These are phyloP conservation scores for Mycena galericulata DNA, from an alignment of 768 basidiomycete species.

Conservation along the genomic window DNA sequence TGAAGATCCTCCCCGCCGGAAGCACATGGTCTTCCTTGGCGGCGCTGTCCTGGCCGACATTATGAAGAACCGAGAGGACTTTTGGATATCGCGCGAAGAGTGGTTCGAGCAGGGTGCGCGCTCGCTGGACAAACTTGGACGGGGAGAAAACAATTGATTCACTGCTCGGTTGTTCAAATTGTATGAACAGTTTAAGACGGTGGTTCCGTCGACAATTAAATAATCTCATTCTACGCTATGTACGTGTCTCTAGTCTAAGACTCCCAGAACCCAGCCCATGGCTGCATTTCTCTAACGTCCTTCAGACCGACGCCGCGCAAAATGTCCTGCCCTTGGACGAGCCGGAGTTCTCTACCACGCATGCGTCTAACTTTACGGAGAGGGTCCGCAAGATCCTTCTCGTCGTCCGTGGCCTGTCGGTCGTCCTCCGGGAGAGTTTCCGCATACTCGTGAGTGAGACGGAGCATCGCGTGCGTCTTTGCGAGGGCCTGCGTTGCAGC, in stretches of 20 bases:
- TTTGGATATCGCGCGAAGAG: slow-evolving; percentile 95
- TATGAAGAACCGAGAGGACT: slow-evolving; percentile 94
- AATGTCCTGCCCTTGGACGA: slow-evolving; percentile 83
- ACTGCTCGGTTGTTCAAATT: not conserved
- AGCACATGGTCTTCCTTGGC: slow-evolving; percentile 99
- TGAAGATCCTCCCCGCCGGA: slow-evolving; percentile 97
- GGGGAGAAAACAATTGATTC: slow-evolving; percentile 62
- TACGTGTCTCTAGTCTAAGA: not conserved
- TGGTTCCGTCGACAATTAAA: slow-evolving; percentile 27
- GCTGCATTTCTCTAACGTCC: slow-evolving; percentile 49
- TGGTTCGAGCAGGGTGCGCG: slow-evolving; percentile 93
- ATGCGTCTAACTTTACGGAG: slow-evolving; percentile 78
- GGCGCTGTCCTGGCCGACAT: slow-evolving; percentile 99
- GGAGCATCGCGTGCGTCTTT: slow-evolving; percentile 80
- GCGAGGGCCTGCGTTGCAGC: slow-evolving; percentile 78
- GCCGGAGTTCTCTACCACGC: slow-evolving; percentile 86
- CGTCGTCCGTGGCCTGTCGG: slow-evolving; percentile 77
- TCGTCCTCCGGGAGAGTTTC: slow-evolving; percentile 70
- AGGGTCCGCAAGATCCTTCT: slow-evolving; percentile 74
- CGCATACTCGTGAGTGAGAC: slow-evolving; percentile 69
- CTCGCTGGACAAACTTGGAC: slow-evolving; percentile 87
- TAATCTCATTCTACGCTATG: slow-evolving; percentile 5
- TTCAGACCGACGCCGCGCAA: slow-evolving; percentile 61
- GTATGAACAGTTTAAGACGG: slow-evolving; percentile 18
- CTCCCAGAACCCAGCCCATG: slow-evolving; percentile 63